A percentile compares a stretch with the other conserved stretches of the same genome.
Evolutionary conservation across 1,139 yeast species (phyloP).

Genomic region (Blastobotrys serpentis): DNA sequence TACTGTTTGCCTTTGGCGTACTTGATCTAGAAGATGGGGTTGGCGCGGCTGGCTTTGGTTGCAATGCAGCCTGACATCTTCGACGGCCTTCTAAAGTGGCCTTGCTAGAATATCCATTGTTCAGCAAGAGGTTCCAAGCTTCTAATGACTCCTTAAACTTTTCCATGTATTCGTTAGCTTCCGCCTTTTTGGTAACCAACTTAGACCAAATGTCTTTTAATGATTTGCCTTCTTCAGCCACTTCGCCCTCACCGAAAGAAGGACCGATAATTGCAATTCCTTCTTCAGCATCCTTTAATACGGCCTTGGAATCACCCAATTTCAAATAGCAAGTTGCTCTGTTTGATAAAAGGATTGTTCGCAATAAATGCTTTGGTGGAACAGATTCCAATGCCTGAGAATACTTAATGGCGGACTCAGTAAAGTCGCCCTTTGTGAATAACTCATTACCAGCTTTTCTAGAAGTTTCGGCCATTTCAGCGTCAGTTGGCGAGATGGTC

Average conservation of each 20-base stretch:
- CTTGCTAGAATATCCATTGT: constrained; percentile 65
- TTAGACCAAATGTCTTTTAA: constrained; percentile 74
- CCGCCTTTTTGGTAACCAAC: constrained; percentile 69
- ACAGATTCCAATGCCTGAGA: constrained; percentile 58
- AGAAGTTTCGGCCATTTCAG: constrained; percentile 55
- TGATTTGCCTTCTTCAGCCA: constrained; percentile 53
- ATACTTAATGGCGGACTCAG: constrained; percentile 61
- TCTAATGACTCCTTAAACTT: constrained; percentile 61
- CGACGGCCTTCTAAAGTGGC: constrained; percentile 76
- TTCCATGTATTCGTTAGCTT: constrained; percentile 78
- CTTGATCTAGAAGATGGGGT: constrained; percentile 27
- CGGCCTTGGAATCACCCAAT: constrained; percentile 69
- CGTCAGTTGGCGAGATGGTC: constrained; percentile 37
- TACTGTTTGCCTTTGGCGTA: constrained; percentile 21
- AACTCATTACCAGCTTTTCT: constrained; percentile 61
- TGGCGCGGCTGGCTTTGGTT: constrained; percentile 37
- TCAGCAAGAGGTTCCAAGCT: constrained; percentile 59
- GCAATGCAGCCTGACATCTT: constrained; percentile 66
- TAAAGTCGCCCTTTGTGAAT: constrained; percentile 80
- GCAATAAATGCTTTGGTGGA: constrained; percentile 64
- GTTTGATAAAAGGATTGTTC: constrained; percentile 72
- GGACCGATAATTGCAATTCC: constrained; percentile 61
- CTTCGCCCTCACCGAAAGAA: constrained; percentile 38
- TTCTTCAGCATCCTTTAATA: constrained; percentile 52
- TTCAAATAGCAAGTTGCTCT: constrained; percentile 69